These are phyloP conservation scores for Serendipita sp. DNA, from an alignment of 768 basidiomycete genomes.

Conservation along the genomic window DNA sequence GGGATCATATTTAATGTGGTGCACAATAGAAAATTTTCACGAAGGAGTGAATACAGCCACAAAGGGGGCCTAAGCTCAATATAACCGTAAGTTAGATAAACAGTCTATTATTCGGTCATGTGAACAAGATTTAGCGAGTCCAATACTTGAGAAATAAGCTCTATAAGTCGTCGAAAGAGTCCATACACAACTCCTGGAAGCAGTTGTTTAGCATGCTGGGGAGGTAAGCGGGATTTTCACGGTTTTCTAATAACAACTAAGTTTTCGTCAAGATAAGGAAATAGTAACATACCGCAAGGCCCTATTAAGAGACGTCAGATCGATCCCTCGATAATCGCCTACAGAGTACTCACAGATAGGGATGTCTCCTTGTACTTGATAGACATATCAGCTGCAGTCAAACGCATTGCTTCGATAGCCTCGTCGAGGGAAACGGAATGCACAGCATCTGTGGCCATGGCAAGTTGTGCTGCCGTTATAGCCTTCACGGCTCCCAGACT, in stretches of 20 bases:
- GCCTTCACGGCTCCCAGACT: slow-evolving; percentile 80
- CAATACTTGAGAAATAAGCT: background rate
- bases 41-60: too few relatives aligned
- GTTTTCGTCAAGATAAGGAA: slow-evolving; percentile 7
- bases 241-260: slow-evolving; percentile 30
- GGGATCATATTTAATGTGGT: too few relatives aligned
- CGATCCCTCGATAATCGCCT: background rate
- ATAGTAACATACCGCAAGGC: slow-evolving; percentile 36
- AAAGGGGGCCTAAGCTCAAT: too few relatives aligned
- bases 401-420: slow-evolving; percentile 86
- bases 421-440: slow-evolving; percentile 83
- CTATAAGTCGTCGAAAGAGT: background rate
- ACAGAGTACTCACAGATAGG: slow-evolving; percentile 45
- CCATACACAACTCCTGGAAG: background rate
- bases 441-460: slow-evolving; percentile 78
- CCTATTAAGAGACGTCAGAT: slow-evolving; percentile 20
- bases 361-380: slow-evolving; percentile 93
- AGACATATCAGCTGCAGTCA: slow-evolving; percentile 83
- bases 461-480: slow-evolving; percentile 83
- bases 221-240: slow-evolving; percentile 76
- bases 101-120: too few relatives aligned
- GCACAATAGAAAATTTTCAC: too few relatives aligned
- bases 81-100: too few relatives aligned
- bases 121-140: background rate
- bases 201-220: slow-evolving; percentile 47